Conservation (phyloP, 2,329 filamentous ascomycete species). For the Pseudogymnoascus verrucosus region DNA sequence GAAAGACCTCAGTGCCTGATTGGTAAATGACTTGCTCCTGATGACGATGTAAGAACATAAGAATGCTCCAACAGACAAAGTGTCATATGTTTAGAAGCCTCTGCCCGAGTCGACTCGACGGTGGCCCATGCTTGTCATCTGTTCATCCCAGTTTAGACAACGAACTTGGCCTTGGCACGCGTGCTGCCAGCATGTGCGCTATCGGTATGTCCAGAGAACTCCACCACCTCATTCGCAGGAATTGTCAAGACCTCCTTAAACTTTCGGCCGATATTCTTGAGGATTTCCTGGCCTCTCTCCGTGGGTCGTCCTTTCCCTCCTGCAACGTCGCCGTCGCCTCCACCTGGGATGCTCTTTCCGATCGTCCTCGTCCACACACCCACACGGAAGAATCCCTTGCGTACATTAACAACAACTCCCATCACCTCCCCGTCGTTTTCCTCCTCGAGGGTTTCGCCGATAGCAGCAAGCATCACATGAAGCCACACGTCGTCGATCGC, state of each 20-base stretch:
- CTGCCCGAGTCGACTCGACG: slow-evolving; percentile 3
- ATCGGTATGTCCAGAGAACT: slow-evolving; percentile 96
- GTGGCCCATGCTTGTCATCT: not conserved
- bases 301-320: slow-evolving; percentile 68
- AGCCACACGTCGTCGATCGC: slow-evolving; percentile 96
- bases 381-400: slow-evolving; percentile 96
- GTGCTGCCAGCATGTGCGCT: slow-evolving; percentile 88
- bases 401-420: slow-evolving; percentile 98
- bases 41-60: slow-evolving; percentile 4
- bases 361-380: slow-evolving; percentile 95
- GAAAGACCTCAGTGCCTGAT: not conserved
- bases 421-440: slow-evolving; percentile 95
- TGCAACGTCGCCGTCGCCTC: slow-evolving; percentile 63
- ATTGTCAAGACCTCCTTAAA: slow-evolving; percentile 92
- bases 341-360: slow-evolving; percentile 71
- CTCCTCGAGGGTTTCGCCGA: slow-evolving; percentile 97
- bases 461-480: slow-evolving; percentile 91
- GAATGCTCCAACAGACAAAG: slow-evolving; percentile 5
- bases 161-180: slow-evolving; percentile 89
- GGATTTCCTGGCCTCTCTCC: slow-evolving; percentile 78
- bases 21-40: not conserved
- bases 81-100: slow-evolving; percentile 3
- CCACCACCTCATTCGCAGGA: slow-evolving; percentile 66
- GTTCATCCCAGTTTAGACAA: slow-evolving; percentile 48
- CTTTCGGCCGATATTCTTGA: slow-evolving; percentile 74